A percentile compares a stretch with the other conserved stretches of the same genome.
Conservation (phyloP, 768 basidiomycete genomes). For the Mrakia blollopis region DNA sequence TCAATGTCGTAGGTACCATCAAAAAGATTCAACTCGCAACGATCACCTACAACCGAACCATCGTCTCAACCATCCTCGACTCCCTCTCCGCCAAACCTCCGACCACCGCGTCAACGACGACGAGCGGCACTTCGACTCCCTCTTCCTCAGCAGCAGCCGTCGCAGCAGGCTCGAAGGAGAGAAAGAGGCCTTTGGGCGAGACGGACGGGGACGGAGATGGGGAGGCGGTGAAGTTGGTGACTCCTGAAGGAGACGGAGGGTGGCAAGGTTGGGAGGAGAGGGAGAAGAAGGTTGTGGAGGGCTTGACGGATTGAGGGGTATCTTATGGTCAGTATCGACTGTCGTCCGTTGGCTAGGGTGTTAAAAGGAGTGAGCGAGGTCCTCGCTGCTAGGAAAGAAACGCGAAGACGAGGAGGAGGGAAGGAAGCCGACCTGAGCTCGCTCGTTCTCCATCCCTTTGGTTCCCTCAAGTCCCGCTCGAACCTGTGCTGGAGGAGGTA, state of each 20-base stretch:
- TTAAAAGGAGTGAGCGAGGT: background rate
- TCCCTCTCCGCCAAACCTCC: background rate
- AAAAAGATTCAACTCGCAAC: conserved; percentile 77
- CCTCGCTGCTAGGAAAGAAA: too few relatives aligned
- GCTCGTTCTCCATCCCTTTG: too few relatives aligned
- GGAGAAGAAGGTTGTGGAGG: conserved; percentile 16
- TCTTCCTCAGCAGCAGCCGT: background rate
- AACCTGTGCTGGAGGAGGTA: too few relatives aligned
- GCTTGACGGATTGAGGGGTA: conserved; percentile 22
- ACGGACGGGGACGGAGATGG: background rate
- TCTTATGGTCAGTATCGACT: background rate
- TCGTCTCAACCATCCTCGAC: conserved; percentile 47
- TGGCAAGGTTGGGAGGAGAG: conserved; percentile 27
- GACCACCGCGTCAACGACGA: background rate
- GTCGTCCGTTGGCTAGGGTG: background rate
- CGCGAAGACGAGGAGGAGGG: background rate
- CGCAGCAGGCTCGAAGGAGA: too few relatives aligned
- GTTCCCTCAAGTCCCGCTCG: too few relatives aligned
- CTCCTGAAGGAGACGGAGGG: conserved; percentile 15
- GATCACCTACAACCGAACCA: conserved; percentile 64
- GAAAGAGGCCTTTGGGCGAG: background rate
- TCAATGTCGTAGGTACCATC: conserved; percentile 90
- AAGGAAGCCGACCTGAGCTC: too few relatives aligned
- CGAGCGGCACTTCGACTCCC: background rate
- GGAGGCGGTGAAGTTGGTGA: background rate